Evolutionary conservation across 495 filamentous ascomycete species (phyloP).

Genomic region (Tirmania nivea): DNA sequence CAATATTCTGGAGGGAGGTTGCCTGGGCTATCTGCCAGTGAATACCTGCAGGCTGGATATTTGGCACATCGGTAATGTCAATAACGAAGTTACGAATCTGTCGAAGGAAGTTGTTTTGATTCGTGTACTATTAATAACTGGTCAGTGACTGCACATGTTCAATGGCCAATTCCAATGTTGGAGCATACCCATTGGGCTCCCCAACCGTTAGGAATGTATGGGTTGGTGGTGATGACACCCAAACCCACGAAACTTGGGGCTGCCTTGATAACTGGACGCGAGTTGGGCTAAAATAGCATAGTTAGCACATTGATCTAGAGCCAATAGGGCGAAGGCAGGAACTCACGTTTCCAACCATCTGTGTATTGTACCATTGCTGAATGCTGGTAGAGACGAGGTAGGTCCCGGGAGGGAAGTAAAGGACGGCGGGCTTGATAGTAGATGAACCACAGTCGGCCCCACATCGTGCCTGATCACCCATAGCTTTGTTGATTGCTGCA

Average conservation of each 20-base stretch:
- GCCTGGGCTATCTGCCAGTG: constrained; percentile 98
- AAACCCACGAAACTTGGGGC: constrained; percentile 53
- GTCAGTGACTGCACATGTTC: background rate
- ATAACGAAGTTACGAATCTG: constrained; percentile 87
- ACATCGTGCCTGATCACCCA: constrained; percentile 22
- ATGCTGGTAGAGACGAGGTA: constrained; percentile 50
- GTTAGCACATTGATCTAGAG: constrained; percentile 10
- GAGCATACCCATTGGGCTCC: constrained; percentile 34
- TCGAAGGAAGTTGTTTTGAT: constrained; percentile 98
- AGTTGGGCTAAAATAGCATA: constrained; percentile 18
- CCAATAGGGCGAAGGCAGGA: constrained; percentile 1
- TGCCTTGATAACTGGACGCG: constrained; percentile 59
- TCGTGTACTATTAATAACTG: constrained; percentile 42
- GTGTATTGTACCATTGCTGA: constrained; percentile 56
- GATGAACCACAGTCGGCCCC: constrained; percentile 5
- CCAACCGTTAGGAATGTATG: constrained; percentile 38
- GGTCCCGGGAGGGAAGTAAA: constrained; percentile 65
- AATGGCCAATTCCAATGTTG: no score
- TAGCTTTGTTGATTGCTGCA: constrained; percentile 38
- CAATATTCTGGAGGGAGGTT: constrained; percentile 74
- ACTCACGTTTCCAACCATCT: constrained; percentile 46
- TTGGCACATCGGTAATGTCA: constrained; percentile 53
- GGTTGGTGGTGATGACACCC: constrained; percentile 75
- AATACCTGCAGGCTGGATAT: constrained; percentile 49
- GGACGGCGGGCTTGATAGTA: constrained; percentile 49